Evolutionary conservation across 192 early-diverging fungal species (phyloP), one percentile per base, ranked within the genome.

Genomic region (Gonapodya sp.): DNA sequence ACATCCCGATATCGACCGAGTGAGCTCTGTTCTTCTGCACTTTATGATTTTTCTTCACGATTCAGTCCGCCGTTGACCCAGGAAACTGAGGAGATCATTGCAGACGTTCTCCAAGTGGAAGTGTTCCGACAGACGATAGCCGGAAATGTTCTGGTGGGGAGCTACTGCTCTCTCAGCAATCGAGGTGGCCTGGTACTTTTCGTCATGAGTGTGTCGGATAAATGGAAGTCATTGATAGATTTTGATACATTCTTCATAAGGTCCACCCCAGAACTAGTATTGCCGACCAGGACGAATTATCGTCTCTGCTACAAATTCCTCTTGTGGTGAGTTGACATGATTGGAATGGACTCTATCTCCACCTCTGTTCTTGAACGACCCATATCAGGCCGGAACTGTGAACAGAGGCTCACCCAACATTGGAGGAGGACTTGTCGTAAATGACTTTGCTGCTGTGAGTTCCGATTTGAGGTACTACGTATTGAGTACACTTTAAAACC

Each of bases 1-100:
- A 31, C 97, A 99, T 83, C 97, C 97, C 30, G 97, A 99, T 85
- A 92, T 99, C 79, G 97, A 99, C 86, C 88, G 95, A 75, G 86
- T 87, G 79, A 74, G 79, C 81, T 24, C 81, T 78, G 2, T 1
- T 18, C 32, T 85, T 2, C 18, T 1, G 72, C 31, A 81, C 0
- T 0, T 0, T n/a, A 16, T 83, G 36, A 33, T 18, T 36, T 0
- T 80, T 30, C 32, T 78, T 14, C 1, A n/a, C 81, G 74, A 78
- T 37, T 36, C 18, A 33, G 34, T 18, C n/a, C 36, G 35, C 31
- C 35, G n/a, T 1, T 18, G 36, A 84, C 83, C 24, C 31, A 83
- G 87, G 97, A 99, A 84, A 99, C 97, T 18, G 97, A 99, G 85
- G 97, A 99, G 84, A 98, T 99, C 81, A 98, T 99, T 88, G 95